A percentile compares a stretch with the other conserved stretches of the same genome.
Conservation (phyloP, 108 stramenopile species). For the Cylindrotheca closterium region DNA sequence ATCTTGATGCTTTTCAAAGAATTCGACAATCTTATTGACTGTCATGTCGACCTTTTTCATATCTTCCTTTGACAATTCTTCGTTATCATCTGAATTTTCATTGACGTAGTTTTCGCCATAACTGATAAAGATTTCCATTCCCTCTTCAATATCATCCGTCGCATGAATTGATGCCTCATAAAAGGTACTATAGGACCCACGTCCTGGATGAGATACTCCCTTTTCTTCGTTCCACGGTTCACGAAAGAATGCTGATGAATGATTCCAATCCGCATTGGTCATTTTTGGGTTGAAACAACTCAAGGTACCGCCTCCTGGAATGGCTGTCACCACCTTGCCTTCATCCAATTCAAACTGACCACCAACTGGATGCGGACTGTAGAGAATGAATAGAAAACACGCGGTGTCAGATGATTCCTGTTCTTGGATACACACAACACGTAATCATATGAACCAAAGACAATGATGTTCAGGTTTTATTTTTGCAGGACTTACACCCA, state of each 20-base stretch:
- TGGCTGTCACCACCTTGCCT: constrained; percentile 27
- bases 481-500: constrained; percentile 25
- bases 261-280: constrained; percentile 60
- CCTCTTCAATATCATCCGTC: constrained; percentile 48
- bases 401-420: too few species aligned
- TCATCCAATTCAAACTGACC: constrained; percentile 30
- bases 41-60: constrained; percentile 65
- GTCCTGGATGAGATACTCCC: constrained; percentile 49
- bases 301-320: constrained; percentile 47
- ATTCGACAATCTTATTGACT: constrained; percentile 62
- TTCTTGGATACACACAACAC: too few species aligned
- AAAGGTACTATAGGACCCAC: constrained; percentile 62
- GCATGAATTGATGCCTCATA: constrained; percentile 52
- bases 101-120: constrained; percentile 66
- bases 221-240: constrained; percentile 24
- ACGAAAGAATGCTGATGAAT: constrained; percentile 34
- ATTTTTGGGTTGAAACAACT: constrained; percentile 36
- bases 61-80: constrained; percentile 55
- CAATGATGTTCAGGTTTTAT: background rate
- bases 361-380: constrained; percentile 26
- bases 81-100: constrained; percentile 48
- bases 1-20: constrained; percentile 67
- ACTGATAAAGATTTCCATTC: constrained; percentile 67
- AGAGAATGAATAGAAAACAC: constrained; percentile 1
- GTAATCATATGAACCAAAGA: constrained; percentile 9